Conservation (phyloP, 2,329 filamentous ascomycete species). For the Epichloe typhina region DNA sequence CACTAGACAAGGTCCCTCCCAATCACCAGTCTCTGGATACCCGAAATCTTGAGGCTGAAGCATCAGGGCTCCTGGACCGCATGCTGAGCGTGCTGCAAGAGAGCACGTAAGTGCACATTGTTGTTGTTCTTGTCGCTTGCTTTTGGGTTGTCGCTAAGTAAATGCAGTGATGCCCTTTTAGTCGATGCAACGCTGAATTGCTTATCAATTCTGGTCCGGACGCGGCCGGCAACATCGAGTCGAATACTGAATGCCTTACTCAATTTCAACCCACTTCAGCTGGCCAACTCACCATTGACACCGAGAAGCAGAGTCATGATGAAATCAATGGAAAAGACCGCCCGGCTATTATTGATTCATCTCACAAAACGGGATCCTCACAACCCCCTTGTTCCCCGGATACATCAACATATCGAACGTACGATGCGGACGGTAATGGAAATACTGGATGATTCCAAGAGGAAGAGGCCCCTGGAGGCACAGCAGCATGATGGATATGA, state of each 20-base stretch:
- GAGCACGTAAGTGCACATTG: constrained; percentile 47
- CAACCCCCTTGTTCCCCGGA: constrained; percentile 59
- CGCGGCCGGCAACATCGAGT: constrained; percentile 65
- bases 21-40: constrained; percentile 71
- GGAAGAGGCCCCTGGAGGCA: constrained; percentile 61
- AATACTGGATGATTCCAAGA: constrained; percentile 62
- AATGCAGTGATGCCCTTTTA: constrained; percentile 63
- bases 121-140: neutral
- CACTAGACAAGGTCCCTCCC: constrained; percentile 69
- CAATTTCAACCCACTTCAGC: constrained; percentile 81
- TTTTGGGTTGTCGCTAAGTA: constrained; percentile 4
- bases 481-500: constrained; percentile 64
- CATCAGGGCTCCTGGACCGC: constrained; percentile 78
- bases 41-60: constrained; percentile 80
- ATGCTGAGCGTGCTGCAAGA: constrained; percentile 78
- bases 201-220: constrained; percentile 69
- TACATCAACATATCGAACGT: constrained; percentile 78
- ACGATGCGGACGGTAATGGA: constrained; percentile 67
- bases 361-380: constrained; percentile 76
- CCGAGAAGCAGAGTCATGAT: constrained; percentile 69
- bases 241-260: constrained; percentile 78
- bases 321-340: constrained; percentile 91
- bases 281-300: constrained; percentile 64
- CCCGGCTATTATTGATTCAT: constrained; percentile 70
- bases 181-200: constrained; percentile 88